Base-by-base conservation (phyloP, 805 yeast genomes). In the Myxozyma sirexii region DNA sequence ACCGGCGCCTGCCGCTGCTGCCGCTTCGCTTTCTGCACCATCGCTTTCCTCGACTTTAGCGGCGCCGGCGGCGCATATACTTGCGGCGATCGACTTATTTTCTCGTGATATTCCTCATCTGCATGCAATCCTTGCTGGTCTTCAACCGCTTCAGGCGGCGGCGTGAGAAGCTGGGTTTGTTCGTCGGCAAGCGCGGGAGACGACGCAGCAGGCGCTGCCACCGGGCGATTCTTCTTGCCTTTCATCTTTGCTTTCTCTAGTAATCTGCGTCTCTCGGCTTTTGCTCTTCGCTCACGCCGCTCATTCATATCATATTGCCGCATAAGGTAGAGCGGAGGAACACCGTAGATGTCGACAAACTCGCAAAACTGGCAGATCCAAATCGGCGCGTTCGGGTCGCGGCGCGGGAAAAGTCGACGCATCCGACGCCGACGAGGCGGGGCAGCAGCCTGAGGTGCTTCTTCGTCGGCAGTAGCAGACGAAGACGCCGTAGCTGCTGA, bases 361-460 rank as follows among this genome's bases (percentile, higher is more conserved):
- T 67, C 69, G 54, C 69, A 67, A 33, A 67, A 64, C 52, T 66
- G 68, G 50, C 69, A 67, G 38, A 67, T 50, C 69, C 69, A 67
- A 33, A 56, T 29, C 35, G 65, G 66, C n/a, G 48, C 59, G 17
- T 46, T 57, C 10, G 62, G 54, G 13, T 52, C 47, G 19, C 58
- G 65, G 12, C 44, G 54, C 15, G 45, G 56, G 2, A 27, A 17
- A 13, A 37, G 59, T 10, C 48, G 49, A 8, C 37, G 54, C 17
- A 26, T 2, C 10, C 23, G 31, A 24, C 29, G 43, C 6, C 23
- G 23, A 15, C 54, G 59, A 21, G 23, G 41, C 4, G 42, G 42
- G 8, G 19, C n/a, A 13, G 37, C 12, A 12, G 37, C 37, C 12
- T 15, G 21, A 2, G 42, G 42, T 2, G 5, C 42, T 15, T 15